Conservation (phyloP, 2,329 filamentous ascomycete genomes). For the Aspergillus oerlinghausenensis region DNA sequence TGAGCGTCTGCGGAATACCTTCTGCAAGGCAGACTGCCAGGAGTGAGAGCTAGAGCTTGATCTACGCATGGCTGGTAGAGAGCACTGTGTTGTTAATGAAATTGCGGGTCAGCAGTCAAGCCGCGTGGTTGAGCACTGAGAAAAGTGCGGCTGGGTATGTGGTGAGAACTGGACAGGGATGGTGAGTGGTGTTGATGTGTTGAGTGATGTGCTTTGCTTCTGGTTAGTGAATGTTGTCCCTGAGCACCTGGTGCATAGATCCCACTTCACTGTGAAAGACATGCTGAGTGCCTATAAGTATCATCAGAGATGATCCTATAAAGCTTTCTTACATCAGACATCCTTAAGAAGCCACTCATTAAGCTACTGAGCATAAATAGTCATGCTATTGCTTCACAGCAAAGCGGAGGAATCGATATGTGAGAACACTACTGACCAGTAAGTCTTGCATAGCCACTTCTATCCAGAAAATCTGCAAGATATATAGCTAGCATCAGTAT, state of each 20-base stretch:
- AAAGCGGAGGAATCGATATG: background rate
- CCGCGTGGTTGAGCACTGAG: background rate
- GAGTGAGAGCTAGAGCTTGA: slow-evolving; percentile 14
- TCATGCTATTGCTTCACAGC: background rate
- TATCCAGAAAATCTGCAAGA: background rate
- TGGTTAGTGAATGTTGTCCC: background rate
- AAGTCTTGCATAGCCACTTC: background rate
- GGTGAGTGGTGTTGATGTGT: background rate
- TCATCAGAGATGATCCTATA: background rate
- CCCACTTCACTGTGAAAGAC: background rate
- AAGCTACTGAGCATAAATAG: background rate
- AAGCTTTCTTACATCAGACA: background rate
- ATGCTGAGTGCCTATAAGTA: background rate
- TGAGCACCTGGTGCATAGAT: background rate
- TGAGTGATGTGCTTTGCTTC: background rate
- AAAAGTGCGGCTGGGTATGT: background rate
- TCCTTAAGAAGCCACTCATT: background rate
- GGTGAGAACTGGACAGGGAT: background rate
- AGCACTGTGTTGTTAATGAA: background rate
- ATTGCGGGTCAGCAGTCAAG: background rate
- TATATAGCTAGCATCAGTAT: background rate
- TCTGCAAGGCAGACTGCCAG: slow-evolving; percentile 13
- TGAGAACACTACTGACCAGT: background rate
- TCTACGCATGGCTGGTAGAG: slow-evolving; percentile 4
- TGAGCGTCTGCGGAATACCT: slow-evolving; percentile 13